These are phyloP conservation scores for Nephelium lappaceum DNA, from an alignment of 345 rosid genomes.

Conservation along the genomic window DNA sequence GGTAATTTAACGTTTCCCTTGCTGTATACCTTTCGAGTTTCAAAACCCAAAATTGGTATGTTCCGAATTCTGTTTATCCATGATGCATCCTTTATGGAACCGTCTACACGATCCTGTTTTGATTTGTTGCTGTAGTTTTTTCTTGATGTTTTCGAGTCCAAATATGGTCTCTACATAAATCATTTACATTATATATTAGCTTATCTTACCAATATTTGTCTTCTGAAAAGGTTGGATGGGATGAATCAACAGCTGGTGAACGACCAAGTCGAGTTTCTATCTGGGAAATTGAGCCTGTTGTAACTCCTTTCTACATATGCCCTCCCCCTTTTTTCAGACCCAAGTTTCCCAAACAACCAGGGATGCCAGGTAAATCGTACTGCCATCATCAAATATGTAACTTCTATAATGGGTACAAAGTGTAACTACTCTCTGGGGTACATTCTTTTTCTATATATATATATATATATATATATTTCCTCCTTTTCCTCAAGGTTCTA, in stretches of 20 bases:
- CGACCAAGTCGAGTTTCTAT: constrained; percentile 85
- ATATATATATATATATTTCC: too few relatives aligned
- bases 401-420: not conserved
- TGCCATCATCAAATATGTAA: not conserved
- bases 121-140: not conserved
- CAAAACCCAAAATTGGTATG: not conserved
- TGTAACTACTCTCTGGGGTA: too few relatives aligned
- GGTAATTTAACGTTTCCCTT: not conserved
- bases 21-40: not conserved
- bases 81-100: not conserved
- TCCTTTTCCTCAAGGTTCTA: too few relatives aligned
- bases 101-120: not conserved
- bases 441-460: too few relatives aligned
- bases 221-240: constrained; percentile 90
- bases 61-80: not conserved
- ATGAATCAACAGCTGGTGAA: constrained; percentile 91
- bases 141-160: not conserved
- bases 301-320: constrained; percentile 90
- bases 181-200: not conserved
- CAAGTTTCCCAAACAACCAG: constrained; percentile 82
- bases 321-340: constrained; percentile 98
- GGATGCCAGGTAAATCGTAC: constrained; percentile 70
- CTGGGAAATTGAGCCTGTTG: constrained; percentile 96
- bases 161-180: not conserved
- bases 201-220: constrained; percentile 9